Evolutionary conservation across 345 rosid species (phyloP).

Genomic region (Passiflora organensis): DNA sequence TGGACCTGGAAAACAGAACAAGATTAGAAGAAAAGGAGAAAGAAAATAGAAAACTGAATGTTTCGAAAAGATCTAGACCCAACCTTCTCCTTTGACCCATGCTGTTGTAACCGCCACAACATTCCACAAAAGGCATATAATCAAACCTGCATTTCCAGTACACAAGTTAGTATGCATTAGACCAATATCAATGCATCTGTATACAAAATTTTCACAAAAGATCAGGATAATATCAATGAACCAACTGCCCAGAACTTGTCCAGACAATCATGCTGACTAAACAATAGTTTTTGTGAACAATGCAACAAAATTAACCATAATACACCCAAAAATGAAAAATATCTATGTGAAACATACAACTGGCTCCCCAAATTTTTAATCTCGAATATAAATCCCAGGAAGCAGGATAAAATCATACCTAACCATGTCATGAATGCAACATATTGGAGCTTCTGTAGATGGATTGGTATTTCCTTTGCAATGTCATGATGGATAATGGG

Average conservation of each 20-base stretch:
- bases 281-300: too few species aligned
- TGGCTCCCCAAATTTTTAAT: not conserved
- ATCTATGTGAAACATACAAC: not conserved
- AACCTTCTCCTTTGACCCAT: conserved; percentile 95
- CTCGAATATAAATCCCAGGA: not conserved
- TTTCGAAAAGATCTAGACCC: conserved; percentile 1
- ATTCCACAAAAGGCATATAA: conserved; percentile 79
- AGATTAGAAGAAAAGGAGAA: conserved; percentile 13
- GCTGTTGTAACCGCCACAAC: conserved; percentile 75
- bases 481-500: conserved; percentile 96
- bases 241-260: not conserved
- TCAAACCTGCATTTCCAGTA: conserved; percentile 52
- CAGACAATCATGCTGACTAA: not conserved
- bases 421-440: conserved; percentile 59
- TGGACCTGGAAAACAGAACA: conserved; percentile 44
- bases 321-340: not conserved
- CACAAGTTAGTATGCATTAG: conserved; percentile 7
- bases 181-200: not conserved
- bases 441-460: conserved; percentile 73
- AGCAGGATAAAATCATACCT: not conserved
- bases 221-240: not conserved
- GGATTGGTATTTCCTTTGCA: conserved; percentile 85
- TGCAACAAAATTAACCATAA: not conserved
- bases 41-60: conserved; percentile 7
- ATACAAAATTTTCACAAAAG: not conserved